phyloP scores from a whole-genome alignment of 1,139 yeast genomes.

The Barnettozyma hawaiiensis region DNA sequence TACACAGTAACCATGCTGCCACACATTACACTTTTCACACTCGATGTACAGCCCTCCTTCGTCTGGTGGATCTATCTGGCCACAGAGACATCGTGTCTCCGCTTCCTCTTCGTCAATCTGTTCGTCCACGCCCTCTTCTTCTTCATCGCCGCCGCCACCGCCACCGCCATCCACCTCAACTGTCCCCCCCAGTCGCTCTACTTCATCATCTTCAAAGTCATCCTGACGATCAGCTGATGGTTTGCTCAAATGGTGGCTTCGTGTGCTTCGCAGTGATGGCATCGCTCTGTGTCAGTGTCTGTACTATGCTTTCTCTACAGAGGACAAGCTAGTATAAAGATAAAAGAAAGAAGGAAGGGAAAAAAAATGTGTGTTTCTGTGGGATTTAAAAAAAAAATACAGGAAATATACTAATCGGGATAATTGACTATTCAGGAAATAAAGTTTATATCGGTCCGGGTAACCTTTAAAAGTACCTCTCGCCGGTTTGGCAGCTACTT shows the following conservation, averaged over 20 bases:
- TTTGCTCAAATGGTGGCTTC: constrained; percentile 12
- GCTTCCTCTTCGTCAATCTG: constrained; percentile 39
- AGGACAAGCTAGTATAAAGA: too few relatives aligned
- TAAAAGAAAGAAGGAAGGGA: too few relatives aligned
- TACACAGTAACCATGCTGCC: constrained; percentile 98
- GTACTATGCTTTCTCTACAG: too few relatives aligned
- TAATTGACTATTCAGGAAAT: not conserved
- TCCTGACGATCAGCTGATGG: not conserved
- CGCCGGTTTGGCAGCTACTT: too few relatives aligned
- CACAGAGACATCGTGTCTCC: constrained; percentile 87
- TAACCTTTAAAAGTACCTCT: not conserved
- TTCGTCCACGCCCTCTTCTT: too few relatives aligned
- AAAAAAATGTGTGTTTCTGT: too few relatives aligned
- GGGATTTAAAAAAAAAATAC: not conserved
- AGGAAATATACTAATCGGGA: not conserved
- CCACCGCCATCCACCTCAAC: constrained; percentile 18
- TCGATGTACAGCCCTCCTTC: constrained; percentile 63
- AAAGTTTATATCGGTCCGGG: not conserved
- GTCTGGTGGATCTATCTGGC: constrained; percentile 48
- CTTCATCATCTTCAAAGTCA: not conserved
- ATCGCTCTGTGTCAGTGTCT: constrained; percentile 4
- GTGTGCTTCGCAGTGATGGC: constrained; percentile 21
- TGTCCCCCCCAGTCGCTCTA: not conserved
- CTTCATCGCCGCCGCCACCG: too few relatives aligned
- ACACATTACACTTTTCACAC: constrained; percentile 87